Evolutionary conservation across 2,329 filamentous ascomycete species (phyloP), one percentile per base, ranked within the genome.

Genomic region (Dactylonectria estremocensis): DNA sequence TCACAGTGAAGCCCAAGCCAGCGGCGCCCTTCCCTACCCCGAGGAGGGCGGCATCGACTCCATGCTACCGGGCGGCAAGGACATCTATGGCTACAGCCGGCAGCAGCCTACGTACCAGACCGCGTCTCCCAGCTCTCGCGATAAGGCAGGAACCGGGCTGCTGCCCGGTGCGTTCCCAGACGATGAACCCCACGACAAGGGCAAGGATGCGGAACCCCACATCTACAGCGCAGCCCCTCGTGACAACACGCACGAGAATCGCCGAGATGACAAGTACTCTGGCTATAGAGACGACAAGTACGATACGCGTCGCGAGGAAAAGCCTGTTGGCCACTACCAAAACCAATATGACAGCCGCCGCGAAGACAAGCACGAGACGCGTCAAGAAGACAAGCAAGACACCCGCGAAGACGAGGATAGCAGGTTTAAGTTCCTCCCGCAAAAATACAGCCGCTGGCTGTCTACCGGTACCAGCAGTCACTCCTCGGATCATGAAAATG

Each of bases 361-460:
- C 24, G 63, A 72, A 33, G 46, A 56, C n/a, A 33, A 24, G 35
- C 2, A 50, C 13, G 40, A 50, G 28, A 62, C 61, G 7, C 65
- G 57, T 11, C 61, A 49, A 40, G 49, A 64, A 33, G 69, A 72
- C 48, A 64, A 66, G 52, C 46, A 64, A 20, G 49, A 43, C 18
- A 48, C 24, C 49, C 56, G 60, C 31, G 71, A 65, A 56, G 67
- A 74, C 49, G 77, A 78, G 18, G 79, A 82, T 10, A 79, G 83
- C 57, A 81, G 78, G 71, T 75, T 86, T 53, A 82, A 83, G 63
- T 85, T 81, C 70, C 76, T 87, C 43, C 85, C 85, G 1, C 80
- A 83, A 68, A 87, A 86, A 72, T 87, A 88, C 69, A 81, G 80
- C 72, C 78, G 80, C 59, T 77, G 79, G 64, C 79, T 81, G 67